Conservation (phyloP, 306 rosid genomes). For the Quercus cerris region DNA sequence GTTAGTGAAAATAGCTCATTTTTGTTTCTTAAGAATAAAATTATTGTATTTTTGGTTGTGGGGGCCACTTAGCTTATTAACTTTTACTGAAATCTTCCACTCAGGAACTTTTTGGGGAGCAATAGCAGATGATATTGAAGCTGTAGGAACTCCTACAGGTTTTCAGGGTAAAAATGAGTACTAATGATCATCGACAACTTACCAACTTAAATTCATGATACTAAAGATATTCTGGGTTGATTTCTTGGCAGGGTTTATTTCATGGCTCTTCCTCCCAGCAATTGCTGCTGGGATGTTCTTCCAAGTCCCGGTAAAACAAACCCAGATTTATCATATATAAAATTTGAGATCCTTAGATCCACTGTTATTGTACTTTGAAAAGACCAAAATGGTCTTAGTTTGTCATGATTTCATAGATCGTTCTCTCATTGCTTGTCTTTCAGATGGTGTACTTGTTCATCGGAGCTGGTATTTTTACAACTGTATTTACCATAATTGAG, state of each 20-base stretch:
- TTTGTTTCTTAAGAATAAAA: not conserved
- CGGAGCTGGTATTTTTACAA: slow-evolving; percentile 70
- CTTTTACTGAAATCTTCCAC: slow-evolving; percentile 1
- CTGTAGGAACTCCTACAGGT: slow-evolving; percentile 83
- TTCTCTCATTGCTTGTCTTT: slow-evolving; percentile 13
- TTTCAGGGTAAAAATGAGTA: slow-evolving; percentile 63
- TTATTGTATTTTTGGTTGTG: not conserved
- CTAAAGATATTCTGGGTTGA: slow-evolving; percentile 1
- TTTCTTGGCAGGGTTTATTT: slow-evolving; percentile 60
- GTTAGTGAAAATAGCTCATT: not conserved
- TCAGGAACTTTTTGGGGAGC: slow-evolving; percentile 81
- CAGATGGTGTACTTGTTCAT: slow-evolving; percentile 89
- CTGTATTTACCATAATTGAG: slow-evolving; percentile 84
- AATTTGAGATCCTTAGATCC: slow-evolving; percentile 1
- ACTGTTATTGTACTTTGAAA: not conserved
- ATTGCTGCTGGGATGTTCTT: slow-evolving; percentile 72
- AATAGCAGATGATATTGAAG: slow-evolving; percentile 48
- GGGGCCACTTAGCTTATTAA: not conserved
- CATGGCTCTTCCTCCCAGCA: slow-evolving; percentile 91
- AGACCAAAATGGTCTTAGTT: not conserved
- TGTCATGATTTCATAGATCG: not conserved
- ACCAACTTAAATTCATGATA: not conserved
- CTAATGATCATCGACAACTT: not conserved
- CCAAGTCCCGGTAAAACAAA: slow-evolving; percentile 67
- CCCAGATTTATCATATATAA: not conserved